Evolutionary conservation across 2,329 filamentous ascomycete genomes (phyloP), one percentile per base, ranked within the genome.

Genomic region (Fusarium nodosum): DNA sequence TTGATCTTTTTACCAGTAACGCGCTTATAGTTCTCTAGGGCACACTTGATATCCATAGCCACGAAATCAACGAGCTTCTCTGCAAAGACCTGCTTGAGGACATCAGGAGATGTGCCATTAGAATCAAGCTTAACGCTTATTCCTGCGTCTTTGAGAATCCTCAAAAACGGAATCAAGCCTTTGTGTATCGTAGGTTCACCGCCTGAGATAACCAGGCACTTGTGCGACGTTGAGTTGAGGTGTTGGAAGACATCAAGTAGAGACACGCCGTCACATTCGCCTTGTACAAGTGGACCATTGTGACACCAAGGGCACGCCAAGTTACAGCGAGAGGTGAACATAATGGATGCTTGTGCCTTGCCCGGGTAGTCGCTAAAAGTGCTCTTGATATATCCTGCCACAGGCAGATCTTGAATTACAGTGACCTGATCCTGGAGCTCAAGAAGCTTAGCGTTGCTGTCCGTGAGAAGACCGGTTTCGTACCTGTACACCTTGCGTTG

Each of bases 1-100:
- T 61, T 68, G 16, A 74, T 57, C 31, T 60, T 74, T 15, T 48
- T 45, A 1, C 72, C 72, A 0, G 72, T 60, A 9, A 74, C 70
- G 0, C 54, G 66, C 47, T 72, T 72, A 39, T 74, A 74, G 1
- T 73, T 74, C 16, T 74, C 68, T 5, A 74, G 5, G 0, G 70
- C 72, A 18, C 72, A 73, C 18, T 74, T 74, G 16, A 74, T 74
- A 3, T 74, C 72, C 72, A 74, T 74, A 0, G 72, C 72, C 1
- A 72, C 60, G 9, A 74, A 74, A 11, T 66, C 63, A 8, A 70
- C 55, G 2, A 74, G 59, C 0, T 52, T 50, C 16, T 74, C 68
- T 0, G 48, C 11, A 2, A 66, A 74, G 0, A 68, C 31, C 8
- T 69, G 52, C 1, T 53, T 48, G 5, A 74, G 31, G 0, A 64